These are phyloP conservation scores for Usnea hakonensis DNA, from an alignment of 495 filamentous ascomycete genomes.

Conservation along the genomic window DNA sequence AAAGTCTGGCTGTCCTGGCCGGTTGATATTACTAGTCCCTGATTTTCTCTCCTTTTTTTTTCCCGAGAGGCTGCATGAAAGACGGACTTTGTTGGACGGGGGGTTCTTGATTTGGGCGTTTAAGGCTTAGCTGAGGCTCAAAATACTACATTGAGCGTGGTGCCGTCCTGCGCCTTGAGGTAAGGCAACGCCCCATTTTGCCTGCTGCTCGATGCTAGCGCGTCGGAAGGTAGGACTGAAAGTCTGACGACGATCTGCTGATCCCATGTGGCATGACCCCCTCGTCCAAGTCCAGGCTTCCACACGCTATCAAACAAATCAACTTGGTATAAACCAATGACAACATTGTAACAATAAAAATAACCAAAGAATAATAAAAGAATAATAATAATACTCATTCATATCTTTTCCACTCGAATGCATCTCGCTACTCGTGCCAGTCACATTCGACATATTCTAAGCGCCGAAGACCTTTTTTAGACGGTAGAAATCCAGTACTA, in stretches of 20 bases:
- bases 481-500: too few species aligned
- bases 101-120: conserved; percentile 5
- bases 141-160: neutral
- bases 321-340: too few species aligned
- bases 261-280: neutral
- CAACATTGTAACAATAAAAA: too few species aligned
- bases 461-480: too few species aligned
- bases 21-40: neutral
- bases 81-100: conserved; percentile 1
- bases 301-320: neutral
- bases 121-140: conserved; percentile 3
- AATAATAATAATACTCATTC: too few species aligned
- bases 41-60: neutral
- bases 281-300: neutral
- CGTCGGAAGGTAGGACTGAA: neutral
- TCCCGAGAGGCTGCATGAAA: neutral
- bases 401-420: neutral
- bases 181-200: conserved; percentile 3
- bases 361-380: neutral
- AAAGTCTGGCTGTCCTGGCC: neutral
- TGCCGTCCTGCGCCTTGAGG: neutral
- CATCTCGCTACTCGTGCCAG: neutral
- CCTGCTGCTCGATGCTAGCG: neutral
- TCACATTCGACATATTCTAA: neutral
- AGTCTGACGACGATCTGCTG: neutral